A percentile compares a stretch with the other conserved stretches of the same genome.
These are phyloP conservation scores for Rhodotorula sp. DNA, from an alignment of 1,284 basidiomycete species.

Conservation along the genomic window DNA sequence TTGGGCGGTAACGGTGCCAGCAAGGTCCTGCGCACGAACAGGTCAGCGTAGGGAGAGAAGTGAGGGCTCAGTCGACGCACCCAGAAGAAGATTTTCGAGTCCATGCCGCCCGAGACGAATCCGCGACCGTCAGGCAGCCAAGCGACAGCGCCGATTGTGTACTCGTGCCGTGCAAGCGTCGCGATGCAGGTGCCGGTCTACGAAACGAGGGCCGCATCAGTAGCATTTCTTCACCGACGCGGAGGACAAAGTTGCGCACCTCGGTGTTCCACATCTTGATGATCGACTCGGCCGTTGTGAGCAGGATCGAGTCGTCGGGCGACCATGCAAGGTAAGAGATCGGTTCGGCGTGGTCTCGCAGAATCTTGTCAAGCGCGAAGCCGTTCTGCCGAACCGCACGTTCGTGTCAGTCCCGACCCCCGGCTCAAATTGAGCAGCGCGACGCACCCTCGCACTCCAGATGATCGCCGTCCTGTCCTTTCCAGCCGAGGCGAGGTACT, in stretches of 20 bases:
- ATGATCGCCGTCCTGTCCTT: slow-evolving; percentile 84
- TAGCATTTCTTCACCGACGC: rapidly evolving
- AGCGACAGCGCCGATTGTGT: slow-evolving; percentile 78
- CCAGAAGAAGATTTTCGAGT: slow-evolving; percentile 84
- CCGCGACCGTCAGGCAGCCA: slow-evolving; percentile 87
- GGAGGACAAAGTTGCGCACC: slow-evolving; percentile 52
- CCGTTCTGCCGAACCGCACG: slow-evolving; percentile 52
- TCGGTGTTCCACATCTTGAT: slow-evolving; percentile 85
- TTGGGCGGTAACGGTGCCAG: slow-evolving; percentile 66
- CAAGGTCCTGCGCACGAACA: slow-evolving; percentile 59
- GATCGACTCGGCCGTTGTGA: slow-evolving; percentile 72
- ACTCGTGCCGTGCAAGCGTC: slow-evolving; percentile 68
- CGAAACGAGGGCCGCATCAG: slow-evolving; percentile 8
- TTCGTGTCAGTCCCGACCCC: rapidly evolving
- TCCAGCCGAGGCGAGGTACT: slow-evolving; percentile 79
- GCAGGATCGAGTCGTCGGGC: slow-evolving; percentile 72
- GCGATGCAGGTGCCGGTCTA: slow-evolving; percentile 69
- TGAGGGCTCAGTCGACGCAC: slow-evolving; percentile 54
- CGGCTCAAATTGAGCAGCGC: background rate
- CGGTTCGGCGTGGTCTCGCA: slow-evolving; percentile 70
- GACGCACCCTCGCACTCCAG: slow-evolving; percentile 75
- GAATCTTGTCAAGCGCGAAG: slow-evolving; percentile 60
- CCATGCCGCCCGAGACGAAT: slow-evolving; percentile 86
- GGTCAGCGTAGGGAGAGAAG: background rate
- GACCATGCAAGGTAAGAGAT: slow-evolving; percentile 87